Evolutionary conservation across 192 early-diverging fungal genomes (phyloP).

Genomic region (Coemansia sp.): DNA sequence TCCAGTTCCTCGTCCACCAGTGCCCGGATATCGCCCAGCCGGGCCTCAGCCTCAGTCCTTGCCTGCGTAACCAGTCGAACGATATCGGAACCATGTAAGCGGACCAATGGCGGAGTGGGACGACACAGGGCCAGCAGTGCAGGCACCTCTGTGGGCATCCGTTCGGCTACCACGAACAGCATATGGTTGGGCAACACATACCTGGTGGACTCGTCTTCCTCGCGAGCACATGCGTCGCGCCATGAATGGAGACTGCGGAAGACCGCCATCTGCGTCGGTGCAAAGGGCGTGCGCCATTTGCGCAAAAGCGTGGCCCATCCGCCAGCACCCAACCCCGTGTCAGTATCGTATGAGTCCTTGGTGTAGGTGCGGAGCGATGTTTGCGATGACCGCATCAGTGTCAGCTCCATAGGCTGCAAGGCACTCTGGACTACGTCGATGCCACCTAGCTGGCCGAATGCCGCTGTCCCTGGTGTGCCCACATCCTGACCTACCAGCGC

Average conservation of each 20-base stretch:
- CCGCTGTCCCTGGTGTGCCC: constrained; percentile 9
- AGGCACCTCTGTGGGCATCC: constrained; percentile 70
- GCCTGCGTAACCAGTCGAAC: constrained; percentile 54
- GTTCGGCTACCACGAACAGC: constrained; percentile 71
- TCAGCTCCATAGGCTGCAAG: constrained; percentile 26
- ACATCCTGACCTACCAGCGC: constrained; percentile 52
- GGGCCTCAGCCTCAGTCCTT: constrained; percentile 5
- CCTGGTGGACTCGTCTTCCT: constrained; percentile 87
- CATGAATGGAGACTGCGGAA: constrained; percentile 90
- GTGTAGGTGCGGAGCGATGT: constrained; percentile 70
- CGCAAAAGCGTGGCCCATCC: constrained; percentile 76
- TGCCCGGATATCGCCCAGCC: constrained; percentile 2
- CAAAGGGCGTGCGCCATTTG: constrained; percentile 63
- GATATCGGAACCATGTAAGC: constrained; percentile 77
- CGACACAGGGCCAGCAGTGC: constrained; percentile 73
- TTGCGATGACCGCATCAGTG: constrained; percentile 63
- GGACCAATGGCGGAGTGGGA: constrained; percentile 81
- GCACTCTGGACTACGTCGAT: constrained; percentile 43
- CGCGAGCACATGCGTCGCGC: constrained; percentile 86
- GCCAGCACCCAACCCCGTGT: constrained; percentile 68
- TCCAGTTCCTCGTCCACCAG: not conserved
- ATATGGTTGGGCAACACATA: constrained; percentile 93
- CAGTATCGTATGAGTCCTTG: constrained; percentile 85
- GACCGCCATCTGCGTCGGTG: constrained; percentile 68
- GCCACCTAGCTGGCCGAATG: constrained; percentile 45